Base-by-base conservation (phyloP, 768 basidiomycete species). In the Lentinula raphanica region DNA sequence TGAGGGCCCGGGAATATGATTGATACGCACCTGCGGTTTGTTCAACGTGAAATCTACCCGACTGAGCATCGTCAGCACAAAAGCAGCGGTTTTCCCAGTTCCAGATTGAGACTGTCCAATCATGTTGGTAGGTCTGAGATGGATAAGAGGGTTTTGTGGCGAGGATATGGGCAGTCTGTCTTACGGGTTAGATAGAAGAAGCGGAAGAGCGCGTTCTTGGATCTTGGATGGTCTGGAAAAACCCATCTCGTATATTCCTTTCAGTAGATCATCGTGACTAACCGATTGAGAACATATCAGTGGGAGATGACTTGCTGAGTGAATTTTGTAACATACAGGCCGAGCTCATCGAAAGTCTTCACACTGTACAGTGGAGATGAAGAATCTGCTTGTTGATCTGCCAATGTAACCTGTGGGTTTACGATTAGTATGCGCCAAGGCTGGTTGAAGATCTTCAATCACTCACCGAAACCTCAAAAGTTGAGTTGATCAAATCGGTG, bases 101-200 rank as follows among this genome's bases (percentile, higher is more conserved):
- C 97, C 97, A 32, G 97, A 98, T 67, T 99, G 97, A 53, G 95
- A 98, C 75, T 99, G 97, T 17, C 94, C 97, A 68, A 98, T 98
- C 89, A 98, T 95, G 73, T 98, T 98, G 54, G 87, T 88, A 11
- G 96, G 90, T n/a, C 96, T 99, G 68, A 62, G 35, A 57, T 42
- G 42, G 19, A 54, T 65, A 19, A 50, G 35, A 42, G 42, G 28
- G 39, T 38, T 19, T 56, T 50, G 29, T 31, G 35, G 21, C 25
- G 3, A 31, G 38, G 35, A 54, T 27, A 13, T 36, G 44, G 9
- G 3, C 2, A 13, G 13, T 25, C 7, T 12, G 12, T 76, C 88
- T 65, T 65, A 97, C 94, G 96, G 97, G 66, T 96, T 88, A 53
- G 84, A 69, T 8, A 99, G 84, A 31, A 98, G 81, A 25, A 99